Base-by-base conservation (phyloP, 192 early-diverging fungal species). In the Funneliformis mosseae region DNA sequence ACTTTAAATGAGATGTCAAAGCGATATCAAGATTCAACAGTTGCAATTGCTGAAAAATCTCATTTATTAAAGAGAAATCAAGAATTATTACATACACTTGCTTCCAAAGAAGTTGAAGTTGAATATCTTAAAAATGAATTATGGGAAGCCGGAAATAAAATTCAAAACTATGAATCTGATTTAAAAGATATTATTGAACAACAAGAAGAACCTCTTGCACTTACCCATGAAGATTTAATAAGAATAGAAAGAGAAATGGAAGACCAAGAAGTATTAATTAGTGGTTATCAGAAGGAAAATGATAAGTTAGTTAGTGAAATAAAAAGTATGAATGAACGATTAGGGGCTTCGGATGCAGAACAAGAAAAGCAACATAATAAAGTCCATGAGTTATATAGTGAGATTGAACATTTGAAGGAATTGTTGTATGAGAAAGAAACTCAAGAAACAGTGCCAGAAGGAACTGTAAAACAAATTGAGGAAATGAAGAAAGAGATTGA, bases 401-500 rank as follows among this genome's bases (percentile, higher is more conserved):
- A 78, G 48, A 28, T 68, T 68, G 77, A 78, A 2, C 62, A 48
- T 28, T 78, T 78, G 5, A 78, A 68, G 18, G 61, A 21, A 48
- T 33, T 48, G 9, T 12, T 50, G 12, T 18, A 78, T 63, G 61
- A 63, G 10, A 63, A 66, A 50, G 77, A 67, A 27, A 68, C 27
- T 68, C n/a, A 66, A 68, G 77, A 48, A n/a, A 25, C 38, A 33
- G 42, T 78, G 14, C 50, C 77, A 55, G 77, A 68, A 14, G 64
- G 25, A 43, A 41, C 50, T 9, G 18, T 68, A 21, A 63, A 68
- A 68, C 77, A 78, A 14, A 78, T 78, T 12, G 77, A 78, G 21
- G 77, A 78, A 46, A 67, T 78, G 62, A 78, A 78, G 46, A 66
- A 78, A 66, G 77, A 78, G 33, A 78, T 78, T 48, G 45, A 48